phyloP scores from a whole-genome alignment of 495 filamentous ascomycete species.

The Xeromyces bisporus region DNA sequence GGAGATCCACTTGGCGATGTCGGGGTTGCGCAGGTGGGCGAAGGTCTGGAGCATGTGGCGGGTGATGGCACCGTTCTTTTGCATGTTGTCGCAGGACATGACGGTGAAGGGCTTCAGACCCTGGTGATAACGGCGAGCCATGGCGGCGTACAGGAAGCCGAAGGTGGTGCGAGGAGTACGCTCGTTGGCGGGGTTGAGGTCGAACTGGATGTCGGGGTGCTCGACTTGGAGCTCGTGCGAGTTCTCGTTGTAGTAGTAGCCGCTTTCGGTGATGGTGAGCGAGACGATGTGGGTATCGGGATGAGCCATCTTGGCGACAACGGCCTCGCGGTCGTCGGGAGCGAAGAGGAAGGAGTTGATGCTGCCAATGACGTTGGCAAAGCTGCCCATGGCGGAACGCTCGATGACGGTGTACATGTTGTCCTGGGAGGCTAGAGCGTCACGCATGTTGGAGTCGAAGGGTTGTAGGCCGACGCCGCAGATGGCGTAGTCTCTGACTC shows the following conservation, averaged over 20 bases:
- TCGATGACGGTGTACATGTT: slow-evolving; percentile 32
- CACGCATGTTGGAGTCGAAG: slow-evolving; percentile 29
- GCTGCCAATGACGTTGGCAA: slow-evolving; percentile 28
- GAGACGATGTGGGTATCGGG: slow-evolving; percentile 33
- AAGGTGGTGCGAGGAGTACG: slow-evolving; percentile 26
- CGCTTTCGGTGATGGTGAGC: slow-evolving; percentile 34
- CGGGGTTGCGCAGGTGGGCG: slow-evolving; percentile 22
- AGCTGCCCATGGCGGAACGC: slow-evolving; percentile 27
- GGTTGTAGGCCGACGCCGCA: slow-evolving; percentile 31
- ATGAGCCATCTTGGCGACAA: slow-evolving; percentile 33
- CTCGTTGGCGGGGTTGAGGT: slow-evolving; percentile 25
- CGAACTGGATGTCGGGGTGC: slow-evolving; percentile 30
- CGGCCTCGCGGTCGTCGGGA: slow-evolving; percentile 28
- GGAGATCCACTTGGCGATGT: slow-evolving; percentile 27
- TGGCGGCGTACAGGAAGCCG: slow-evolving; percentile 31
- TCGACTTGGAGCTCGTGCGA: slow-evolving; percentile 29
- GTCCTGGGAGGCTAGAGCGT: slow-evolving; percentile 26
- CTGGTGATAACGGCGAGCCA: slow-evolving; percentile 21
- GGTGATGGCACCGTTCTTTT: slow-evolving; percentile 33
- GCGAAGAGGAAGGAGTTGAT: slow-evolving; percentile 34
- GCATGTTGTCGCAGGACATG: slow-evolving; percentile 36
- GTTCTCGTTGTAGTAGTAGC: slow-evolving; percentile 37
- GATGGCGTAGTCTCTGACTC: slow-evolving; percentile 26
- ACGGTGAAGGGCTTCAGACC: slow-evolving; percentile 33
- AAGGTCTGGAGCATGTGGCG: slow-evolving; percentile 33